phyloP scores from a whole-genome alignment of 1,139 yeast genomes.

The Meyerozyma elateridarum region DNA sequence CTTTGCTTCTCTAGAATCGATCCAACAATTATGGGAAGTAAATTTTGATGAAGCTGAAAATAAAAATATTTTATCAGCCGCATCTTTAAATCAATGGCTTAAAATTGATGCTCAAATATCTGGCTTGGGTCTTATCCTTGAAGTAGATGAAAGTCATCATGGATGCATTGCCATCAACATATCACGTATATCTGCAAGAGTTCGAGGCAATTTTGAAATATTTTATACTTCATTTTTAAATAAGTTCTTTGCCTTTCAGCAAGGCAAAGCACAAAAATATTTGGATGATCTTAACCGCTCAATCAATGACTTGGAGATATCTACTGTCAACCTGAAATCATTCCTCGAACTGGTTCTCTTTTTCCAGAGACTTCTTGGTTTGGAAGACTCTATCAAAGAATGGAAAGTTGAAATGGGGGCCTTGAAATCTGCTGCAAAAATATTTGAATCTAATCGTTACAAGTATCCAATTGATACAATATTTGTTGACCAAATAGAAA shows the following conservation, averaged over 20 bases:
- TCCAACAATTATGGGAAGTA: conserved; percentile 60
- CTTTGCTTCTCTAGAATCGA: conserved; percentile 46
- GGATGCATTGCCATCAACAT: conserved; percentile 40
- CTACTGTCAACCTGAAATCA: background rate
- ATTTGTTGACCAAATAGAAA: conserved; percentile 59
- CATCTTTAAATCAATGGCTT: conserved; percentile 36
- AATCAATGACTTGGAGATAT: background rate
- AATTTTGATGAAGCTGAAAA: conserved; percentile 50
- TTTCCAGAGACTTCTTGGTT: conserved; percentile 8
- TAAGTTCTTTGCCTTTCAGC: conserved; percentile 7
- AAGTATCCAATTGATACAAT: conserved; percentile 55
- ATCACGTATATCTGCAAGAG: conserved; percentile 27
- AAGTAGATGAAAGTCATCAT: conserved; percentile 57
- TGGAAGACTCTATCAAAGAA: conserved; percentile 14
- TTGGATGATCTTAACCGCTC: background rate
- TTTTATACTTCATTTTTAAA: conserved; percentile 23
- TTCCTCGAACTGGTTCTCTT: background rate
- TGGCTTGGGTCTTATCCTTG: conserved; percentile 49
- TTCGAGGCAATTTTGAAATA: conserved; percentile 28
- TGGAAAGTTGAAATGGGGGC: conserved; percentile 14
- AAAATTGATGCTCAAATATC: conserved; percentile 47
- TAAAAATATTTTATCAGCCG: conserved; percentile 2
- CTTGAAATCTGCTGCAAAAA: conserved; percentile 22
- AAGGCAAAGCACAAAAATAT: background rate
- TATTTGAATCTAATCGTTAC: conserved; percentile 45